Base-by-base conservation (phyloP, 1,284 basidiomycete species). In the Heterobasidion irregulare region DNA sequence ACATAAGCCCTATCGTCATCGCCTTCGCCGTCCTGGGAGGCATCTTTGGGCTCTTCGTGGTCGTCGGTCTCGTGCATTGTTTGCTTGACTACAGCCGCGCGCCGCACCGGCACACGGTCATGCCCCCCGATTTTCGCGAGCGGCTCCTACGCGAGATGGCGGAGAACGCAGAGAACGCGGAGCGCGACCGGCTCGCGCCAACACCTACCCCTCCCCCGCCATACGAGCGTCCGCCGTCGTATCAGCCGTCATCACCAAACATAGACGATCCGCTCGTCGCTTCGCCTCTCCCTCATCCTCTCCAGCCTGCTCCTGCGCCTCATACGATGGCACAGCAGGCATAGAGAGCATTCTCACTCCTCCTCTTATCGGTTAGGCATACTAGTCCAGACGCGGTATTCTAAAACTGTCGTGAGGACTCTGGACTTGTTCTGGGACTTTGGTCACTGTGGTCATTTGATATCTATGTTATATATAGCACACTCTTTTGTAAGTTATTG, bases 71-170 rank as follows among this genome's bases (percentile, higher is more conserved):
- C 55, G 38, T 68, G 8, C 75, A 77, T 26, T 80, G 75, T 58
- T 60, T 68, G 50, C 69, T 72, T 59, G 72, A 65, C 51, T 81
- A 76, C 64, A 64, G 62, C 48, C 72, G 68, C 57, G 76, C 74
- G 12, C 80, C 80, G 0, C 56, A 62, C 16, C 75, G 66, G 12
- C 77, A 79, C 18, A 71, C 78, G 43, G 69, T 69, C 2, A 70
- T 59, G 13, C 56, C 58, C 66, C 13, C 62, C 75, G 34, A 59
- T 78, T 16, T 68, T 72, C 45, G 80, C 47, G 72, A 79, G 59
- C 70, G 71, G 36, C 68, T 83, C n/a, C 72, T 81, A 53, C 65
- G 70, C 50, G 81, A 82, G 65, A 71, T 82, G 63, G 74, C 41
- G 6, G 52, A 36, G 38, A 51, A 56, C 34, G 13, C 54, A 12